These are phyloP conservation scores for Hanseniaspora thailandica DNA, from an alignment of 805 yeast genomes.

Conservation along the genomic window DNA sequence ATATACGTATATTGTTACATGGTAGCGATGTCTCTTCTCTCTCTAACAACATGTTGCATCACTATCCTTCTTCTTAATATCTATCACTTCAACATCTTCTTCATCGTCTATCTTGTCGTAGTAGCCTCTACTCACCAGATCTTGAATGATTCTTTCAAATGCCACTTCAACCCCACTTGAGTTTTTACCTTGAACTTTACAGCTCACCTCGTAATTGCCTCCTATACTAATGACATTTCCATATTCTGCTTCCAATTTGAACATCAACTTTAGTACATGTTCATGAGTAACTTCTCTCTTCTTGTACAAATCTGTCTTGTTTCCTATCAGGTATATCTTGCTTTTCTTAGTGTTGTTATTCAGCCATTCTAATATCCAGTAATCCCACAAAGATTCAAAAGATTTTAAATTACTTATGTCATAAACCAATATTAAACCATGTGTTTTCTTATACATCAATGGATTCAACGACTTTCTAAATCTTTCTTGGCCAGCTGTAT, in stretches of 20 bases:
- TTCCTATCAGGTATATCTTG: slow-evolving; percentile 35
- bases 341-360: slow-evolving; percentile 23
- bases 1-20: not conserved
- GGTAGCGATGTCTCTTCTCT: not conserved
- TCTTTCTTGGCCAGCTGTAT: slow-evolving; percentile 43
- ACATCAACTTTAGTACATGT: slow-evolving; percentile 29
- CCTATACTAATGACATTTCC: slow-evolving; percentile 26
- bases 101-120: slow-evolving; percentile 24
- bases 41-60: not conserved
- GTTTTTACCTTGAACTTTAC: slow-evolving; percentile 28
- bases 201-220: slow-evolving; percentile 39
- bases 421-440: slow-evolving; percentile 36
- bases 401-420: slow-evolving; percentile 33
- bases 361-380: slow-evolving; percentile 36
- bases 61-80: not conserved
- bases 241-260: slow-evolving; percentile 25
- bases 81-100: not conserved
- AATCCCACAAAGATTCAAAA: slow-evolving; percentile 30
- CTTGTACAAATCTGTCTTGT: slow-evolving; percentile 32
- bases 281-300: slow-evolving; percentile 32
- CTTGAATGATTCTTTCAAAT: slow-evolving; percentile 31
- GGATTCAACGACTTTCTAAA: slow-evolving; percentile 37
- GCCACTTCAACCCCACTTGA: slow-evolving; percentile 29
- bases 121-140: slow-evolving; percentile 33
- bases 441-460: slow-evolving; percentile 36